These are phyloP conservation scores for Microsporum canis DNA, from an alignment of 2,329 filamentous ascomycete genomes.

Conservation along the genomic window DNA sequence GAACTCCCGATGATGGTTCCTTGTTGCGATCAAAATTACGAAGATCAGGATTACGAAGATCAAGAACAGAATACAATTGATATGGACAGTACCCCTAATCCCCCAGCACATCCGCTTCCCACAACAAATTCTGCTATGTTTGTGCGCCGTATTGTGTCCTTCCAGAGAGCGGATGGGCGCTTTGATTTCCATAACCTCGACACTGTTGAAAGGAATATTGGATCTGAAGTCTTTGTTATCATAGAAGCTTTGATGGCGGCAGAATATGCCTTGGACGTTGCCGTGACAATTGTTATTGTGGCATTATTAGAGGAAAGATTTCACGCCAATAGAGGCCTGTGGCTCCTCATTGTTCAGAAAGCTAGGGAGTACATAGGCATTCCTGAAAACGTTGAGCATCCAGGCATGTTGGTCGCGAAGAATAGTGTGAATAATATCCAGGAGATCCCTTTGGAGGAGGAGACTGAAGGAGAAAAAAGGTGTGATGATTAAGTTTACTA, in stretches of 20 bases:
- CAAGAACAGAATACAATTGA: no score
- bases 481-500: no score
- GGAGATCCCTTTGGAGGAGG: neutral
- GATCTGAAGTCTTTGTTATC: neutral
- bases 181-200: neutral
- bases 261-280: neutral
- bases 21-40: no score
- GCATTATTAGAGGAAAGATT: neutral
- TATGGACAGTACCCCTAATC: no score
- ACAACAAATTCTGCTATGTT: neutral
- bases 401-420: neutral
- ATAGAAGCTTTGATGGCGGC: neutral
- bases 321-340: neutral
- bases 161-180: neutral
- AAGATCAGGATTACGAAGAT: no score
- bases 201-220: neutral
- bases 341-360: neutral
- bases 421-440: neutral
- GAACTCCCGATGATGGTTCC: no score
- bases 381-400: neutral
- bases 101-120: neutral
- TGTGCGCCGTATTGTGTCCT: neutral
- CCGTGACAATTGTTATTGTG: neutral
- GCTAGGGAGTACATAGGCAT: neutral
- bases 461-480: neutral